These are phyloP conservation scores for Luvunga scandens DNA, from an alignment of 345 rosid genomes.

Conservation along the genomic window DNA sequence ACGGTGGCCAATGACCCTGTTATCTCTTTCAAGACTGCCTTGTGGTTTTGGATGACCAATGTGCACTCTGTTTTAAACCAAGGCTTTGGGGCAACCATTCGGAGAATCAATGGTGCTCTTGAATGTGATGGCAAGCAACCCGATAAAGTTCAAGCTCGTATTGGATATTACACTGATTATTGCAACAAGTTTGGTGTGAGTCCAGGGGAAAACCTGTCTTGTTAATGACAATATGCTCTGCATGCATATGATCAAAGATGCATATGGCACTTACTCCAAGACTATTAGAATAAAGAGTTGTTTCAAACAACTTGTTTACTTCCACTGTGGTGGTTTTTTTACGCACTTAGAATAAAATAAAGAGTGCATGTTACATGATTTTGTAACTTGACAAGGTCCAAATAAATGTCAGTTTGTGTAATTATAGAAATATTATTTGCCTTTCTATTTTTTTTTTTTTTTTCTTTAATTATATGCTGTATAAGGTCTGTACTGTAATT, in stretches of 20 bases:
- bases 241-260: not conserved
- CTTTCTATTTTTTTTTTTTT: too few relatives aligned
- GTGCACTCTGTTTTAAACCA: constrained; percentile 48
- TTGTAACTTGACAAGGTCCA: too few relatives aligned
- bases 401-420: too few relatives aligned
- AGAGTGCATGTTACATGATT: too few relatives aligned
- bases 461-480: too few relatives aligned
- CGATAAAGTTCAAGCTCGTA: not conserved
- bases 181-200: not conserved
- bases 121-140: not conserved
- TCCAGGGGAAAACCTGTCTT: not conserved
- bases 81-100: constrained; percentile 29
- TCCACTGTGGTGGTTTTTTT: too few relatives aligned
- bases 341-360: too few relatives aligned
- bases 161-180: not conserved
- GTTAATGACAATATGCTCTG: not conserved
- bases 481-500: too few relatives aligned
- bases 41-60: constrained; percentile 68
- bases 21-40: constrained; percentile 57
- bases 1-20: constrained; percentile 52
- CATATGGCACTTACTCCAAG: too few relatives aligned
- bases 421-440: too few relatives aligned
- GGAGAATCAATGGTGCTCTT: not conserved
- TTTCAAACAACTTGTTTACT: not conserved
- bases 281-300: not conserved